phyloP scores from a whole-genome alignment of 371 early-diverging fungal species.

The Mortierella polycephala region DNA sequence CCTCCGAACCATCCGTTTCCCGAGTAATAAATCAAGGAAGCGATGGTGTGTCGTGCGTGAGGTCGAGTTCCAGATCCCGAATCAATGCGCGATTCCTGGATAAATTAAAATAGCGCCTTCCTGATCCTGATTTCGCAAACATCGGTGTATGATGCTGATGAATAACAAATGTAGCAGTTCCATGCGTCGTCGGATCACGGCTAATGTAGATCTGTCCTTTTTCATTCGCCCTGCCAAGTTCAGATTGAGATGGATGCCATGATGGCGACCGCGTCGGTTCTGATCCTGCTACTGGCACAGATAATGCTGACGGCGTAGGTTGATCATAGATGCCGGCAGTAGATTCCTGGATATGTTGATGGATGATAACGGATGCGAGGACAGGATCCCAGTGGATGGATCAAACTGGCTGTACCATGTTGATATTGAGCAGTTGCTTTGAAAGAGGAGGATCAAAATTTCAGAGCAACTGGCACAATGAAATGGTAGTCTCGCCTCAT shows the following conservation, averaged over 20 bases:
- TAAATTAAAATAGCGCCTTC: neutral
- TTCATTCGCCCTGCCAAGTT: too few relatives aligned
- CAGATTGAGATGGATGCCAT: slow-evolving; percentile 12
- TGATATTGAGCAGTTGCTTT: slow-evolving; percentile 23
- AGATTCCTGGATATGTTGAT: too few relatives aligned
- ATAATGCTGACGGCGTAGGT: too few relatives aligned
- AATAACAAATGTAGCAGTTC: neutral
- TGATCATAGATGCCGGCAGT: too few relatives aligned
- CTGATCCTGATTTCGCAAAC: too few relatives aligned
- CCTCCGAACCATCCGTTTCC: slow-evolving; percentile 40
- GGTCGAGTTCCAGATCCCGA: slow-evolving; percentile 6
- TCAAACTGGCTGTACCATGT: slow-evolving; percentile 25
- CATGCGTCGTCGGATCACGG: too few relatives aligned
- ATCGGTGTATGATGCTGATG: too few relatives aligned
- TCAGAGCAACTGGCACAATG: neutral
- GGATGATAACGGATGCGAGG: neutral
- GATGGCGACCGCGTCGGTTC: neutral
- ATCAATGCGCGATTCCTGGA: neutral
- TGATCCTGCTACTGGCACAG: too few relatives aligned
- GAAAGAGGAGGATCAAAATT: slow-evolving; percentile 22
- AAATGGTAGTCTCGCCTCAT: neutral
- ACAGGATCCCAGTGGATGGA: too few relatives aligned
- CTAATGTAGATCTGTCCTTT: neutral
- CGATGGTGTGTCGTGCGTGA: slow-evolving; percentile 6
- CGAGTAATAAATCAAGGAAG: slow-evolving; percentile 4